Base-by-base conservation (phyloP, 306 rosid genomes). In the Castanospermum australe region DNA sequence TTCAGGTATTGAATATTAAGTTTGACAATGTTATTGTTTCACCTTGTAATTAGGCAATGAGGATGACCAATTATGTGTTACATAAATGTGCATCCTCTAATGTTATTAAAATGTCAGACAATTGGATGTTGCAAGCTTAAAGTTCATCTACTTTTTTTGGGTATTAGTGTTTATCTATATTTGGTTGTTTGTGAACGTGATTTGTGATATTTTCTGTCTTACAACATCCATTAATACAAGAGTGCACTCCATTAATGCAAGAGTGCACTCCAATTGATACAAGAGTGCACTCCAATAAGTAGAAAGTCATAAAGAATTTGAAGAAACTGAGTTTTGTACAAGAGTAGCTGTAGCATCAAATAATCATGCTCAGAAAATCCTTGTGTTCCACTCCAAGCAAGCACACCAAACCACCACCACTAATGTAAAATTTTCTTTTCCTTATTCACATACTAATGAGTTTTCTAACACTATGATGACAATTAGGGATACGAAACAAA, bases 401-500 rank as follows among this genome's bases (percentile, higher is more conserved):
- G n/a, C n/a, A n/a, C n/a, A n/a, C n/a, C n/a, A n/a, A n/a, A n/a
- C n/a, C n/a, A n/a, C n/a, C n/a, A n/a, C n/a, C n/a, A n/a, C n/a
- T n/a, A n/a, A n/a, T n/a, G n/a, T n/a, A n/a, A n/a, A n/a, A n/a
- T n/a, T n/a, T n/a, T n/a, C 1, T 38, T 36, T 35, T 28, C n/a
- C 18, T 33, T 21, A 51, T 67, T 64, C 59, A 21, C 15, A 6
- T 70, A 32, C 71, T 45, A 32, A 62, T 41, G 28, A 6, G 77
- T 64, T 82, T 72, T 70, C 78, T 75, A 55, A 75, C 56, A 67
- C 61, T 52, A 71, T 76, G 71, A 77, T 85, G 83, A 67, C 62
- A 47, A 81, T 36, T 71, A 94, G 98, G 94, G 89, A 68, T 74
- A 79, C 67, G 90, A 77, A 88, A 81, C 80, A 75, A 78, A 83